Conservation (phyloP, 2,329 filamentous ascomycete species). For the Calonectria honghensis region DNA sequence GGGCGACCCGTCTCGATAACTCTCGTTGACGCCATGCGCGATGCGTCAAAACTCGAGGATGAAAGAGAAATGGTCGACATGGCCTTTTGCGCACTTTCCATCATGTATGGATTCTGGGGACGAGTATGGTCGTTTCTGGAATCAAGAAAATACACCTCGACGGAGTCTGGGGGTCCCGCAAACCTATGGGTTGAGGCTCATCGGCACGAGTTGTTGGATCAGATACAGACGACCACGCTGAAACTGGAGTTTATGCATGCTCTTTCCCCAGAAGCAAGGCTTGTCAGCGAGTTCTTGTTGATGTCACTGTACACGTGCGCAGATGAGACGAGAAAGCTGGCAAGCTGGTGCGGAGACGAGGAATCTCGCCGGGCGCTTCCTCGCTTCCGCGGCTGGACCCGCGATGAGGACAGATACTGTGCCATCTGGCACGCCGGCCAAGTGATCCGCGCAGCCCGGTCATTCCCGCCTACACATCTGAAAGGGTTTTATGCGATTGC, state of each 20-base stretch:
- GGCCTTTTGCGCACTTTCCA: background rate
- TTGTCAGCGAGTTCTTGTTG: slow-evolving; percentile 5
- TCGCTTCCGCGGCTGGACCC: slow-evolving; percentile 10
- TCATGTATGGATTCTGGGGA: slow-evolving; percentile 1
- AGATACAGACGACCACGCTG: slow-evolving; percentile 1
- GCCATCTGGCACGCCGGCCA: slow-evolving; percentile 10
- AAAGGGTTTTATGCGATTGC: slow-evolving; percentile 5
- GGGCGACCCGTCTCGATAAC: background rate
- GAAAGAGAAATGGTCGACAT: background rate
- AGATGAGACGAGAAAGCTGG: background rate
- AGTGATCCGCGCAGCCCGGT: background rate
- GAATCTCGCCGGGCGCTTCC: slow-evolving; percentile 3
- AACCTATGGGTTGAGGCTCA: slow-evolving; percentile 19
- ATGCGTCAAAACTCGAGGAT: slow-evolving; percentile 2
- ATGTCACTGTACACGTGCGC: slow-evolving; percentile 17
- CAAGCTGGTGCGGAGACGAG: slow-evolving; percentile 6
- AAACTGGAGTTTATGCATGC: slow-evolving; percentile 14
- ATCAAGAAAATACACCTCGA: background rate
- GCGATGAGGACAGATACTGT: background rate
- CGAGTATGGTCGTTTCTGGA: slow-evolving; percentile 6
- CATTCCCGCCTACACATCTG: background rate
- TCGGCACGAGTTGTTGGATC: background rate
- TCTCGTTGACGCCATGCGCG: background rate
- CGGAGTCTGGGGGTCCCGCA: background rate
- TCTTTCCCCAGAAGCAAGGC: slow-evolving; percentile 3